phyloP scores from a whole-genome alignment of 1,284 basidiomycete genomes.

The Stygiomarasmius scandens region DNA sequence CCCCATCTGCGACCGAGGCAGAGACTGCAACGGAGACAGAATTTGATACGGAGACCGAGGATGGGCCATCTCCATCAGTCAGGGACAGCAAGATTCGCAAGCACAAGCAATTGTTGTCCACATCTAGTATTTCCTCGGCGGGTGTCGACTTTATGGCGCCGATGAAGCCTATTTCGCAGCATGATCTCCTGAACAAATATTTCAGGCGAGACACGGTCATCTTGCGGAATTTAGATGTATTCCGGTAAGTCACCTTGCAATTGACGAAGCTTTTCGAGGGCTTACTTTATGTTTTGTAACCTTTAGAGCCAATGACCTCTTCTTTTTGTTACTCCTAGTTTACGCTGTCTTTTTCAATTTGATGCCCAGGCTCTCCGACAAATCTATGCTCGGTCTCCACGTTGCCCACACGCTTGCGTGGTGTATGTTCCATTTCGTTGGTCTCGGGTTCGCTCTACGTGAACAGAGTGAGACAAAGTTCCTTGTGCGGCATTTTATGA shows the following conservation, averaged over 20 bases:
- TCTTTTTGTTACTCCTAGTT: conserved; percentile 42
- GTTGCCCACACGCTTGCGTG: conserved; percentile 85
- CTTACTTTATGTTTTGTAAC: too few species aligned
- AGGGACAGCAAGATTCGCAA: conserved; percentile 20
- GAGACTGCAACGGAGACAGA: conserved; percentile 71
- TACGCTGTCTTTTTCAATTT: conserved; percentile 42
- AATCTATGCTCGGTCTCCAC: conserved; percentile 55
- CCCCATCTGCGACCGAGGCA: conserved; percentile 74
- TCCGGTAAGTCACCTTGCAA: conserved; percentile 59
- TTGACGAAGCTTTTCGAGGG: too few species aligned
- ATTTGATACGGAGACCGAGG: conserved; percentile 65
- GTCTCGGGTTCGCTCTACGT: conserved; percentile 81
- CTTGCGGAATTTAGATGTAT: conserved; percentile 80
- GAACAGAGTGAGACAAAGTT: conserved; percentile 88
- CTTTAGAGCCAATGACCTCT: conserved; percentile 45
- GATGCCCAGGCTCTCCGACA: conserved; percentile 36
- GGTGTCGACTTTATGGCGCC: conserved; percentile 16
- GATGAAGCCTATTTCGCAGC: conserved; percentile 61
- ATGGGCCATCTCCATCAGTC: conserved; percentile 4
- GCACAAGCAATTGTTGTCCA: conserved; percentile 34
- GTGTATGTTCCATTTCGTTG: conserved; percentile 89
- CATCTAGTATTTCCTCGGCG: conserved; percentile 23
- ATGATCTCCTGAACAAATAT: conserved; percentile 89
- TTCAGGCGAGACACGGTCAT: conserved; percentile 89
- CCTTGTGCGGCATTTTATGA: conserved; percentile 91